Evolutionary conservation across 2,329 filamentous ascomycete genomes (phyloP), one percentile per base, ranked within the genome.

Genomic region (Fusarium sp.): DNA sequence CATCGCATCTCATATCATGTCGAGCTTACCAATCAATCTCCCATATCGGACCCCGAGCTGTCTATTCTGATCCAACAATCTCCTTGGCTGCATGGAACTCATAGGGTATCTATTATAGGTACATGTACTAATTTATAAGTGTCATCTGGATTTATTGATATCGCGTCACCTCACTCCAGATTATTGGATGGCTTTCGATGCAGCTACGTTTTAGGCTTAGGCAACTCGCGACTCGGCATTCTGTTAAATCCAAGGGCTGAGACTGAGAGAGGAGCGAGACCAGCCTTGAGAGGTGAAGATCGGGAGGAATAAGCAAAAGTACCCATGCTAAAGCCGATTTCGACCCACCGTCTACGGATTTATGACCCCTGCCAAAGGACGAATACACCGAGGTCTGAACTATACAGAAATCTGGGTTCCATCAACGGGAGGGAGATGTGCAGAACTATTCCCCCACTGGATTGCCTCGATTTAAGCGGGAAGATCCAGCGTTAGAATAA

Each of bases 171-270:
- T 31, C 6, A 31, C 3, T 11, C 29, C 13, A 31, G 13, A 14
- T 31, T 31, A 31, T 31, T 31, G 29, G 29, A 31, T 14, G 29
- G 3, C 11, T 31, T 31, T 31, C 13, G 29, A 13, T 31, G 29
- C 13, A 13, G 29, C 13, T 25, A 49, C 59, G 27, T 11, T 27
- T 59, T 46, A 33, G 59, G 53, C 31, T 48, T 64, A 59, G 60
- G 29, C 36, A 46, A 25, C 58, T 72, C 71, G 71, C 71, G 67
- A 43, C 66, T 74, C 69, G 71, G 71, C 62, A 54, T 68, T 67
- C 47, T 29, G 55, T 71, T 73, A 66, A 72, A 50, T 71, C 58
- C 62, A 58, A 47, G 41, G 27, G 52, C 51, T 56, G 67, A 72
- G 58, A 25, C 8, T 25, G 25, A 25, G 8, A 25, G 25, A 25